A percentile compares a stretch with the other conserved stretches of the same genome.
Conservation (phyloP, 2,329 filamentous ascomycete species). For the Aspergillus sp. region DNA sequence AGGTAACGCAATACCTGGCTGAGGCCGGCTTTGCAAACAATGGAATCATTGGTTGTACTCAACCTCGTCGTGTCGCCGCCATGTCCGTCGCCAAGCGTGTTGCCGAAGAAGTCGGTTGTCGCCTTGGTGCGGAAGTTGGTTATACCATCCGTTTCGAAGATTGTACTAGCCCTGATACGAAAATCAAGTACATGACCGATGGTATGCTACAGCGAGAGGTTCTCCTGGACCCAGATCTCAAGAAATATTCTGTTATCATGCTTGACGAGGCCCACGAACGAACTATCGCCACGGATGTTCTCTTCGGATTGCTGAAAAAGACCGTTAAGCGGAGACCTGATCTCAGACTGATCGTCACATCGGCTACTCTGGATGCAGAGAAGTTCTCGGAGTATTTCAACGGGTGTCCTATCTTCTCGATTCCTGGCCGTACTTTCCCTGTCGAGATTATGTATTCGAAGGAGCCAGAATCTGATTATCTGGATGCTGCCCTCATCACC, state of each 20-base stretch:
- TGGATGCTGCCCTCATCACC: constrained; percentile 89
- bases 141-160: constrained; percentile 99
- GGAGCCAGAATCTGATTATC: constrained; percentile 92
- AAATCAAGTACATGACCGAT: constrained; percentile 99
- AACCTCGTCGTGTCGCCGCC: constrained; percentile 92
- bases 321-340: constrained; percentile 81
- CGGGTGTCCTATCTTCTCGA: constrained; percentile 92
- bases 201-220: constrained; percentile 97
- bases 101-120: constrained; percentile 88
- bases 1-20: constrained; percentile 90
- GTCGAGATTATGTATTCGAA: constrained; percentile 94
- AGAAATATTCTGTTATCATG: constrained; percentile 93
- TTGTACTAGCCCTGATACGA: constrained; percentile 79
- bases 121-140: constrained; percentile 86
- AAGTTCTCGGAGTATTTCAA: constrained; percentile 98
- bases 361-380: constrained; percentile 91
- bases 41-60: constrained; percentile 92
- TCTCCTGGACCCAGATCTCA: constrained; percentile 83
- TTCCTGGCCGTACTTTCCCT: constrained; percentile 90
- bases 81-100: constrained; percentile 98
- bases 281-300: constrained; percentile 91
- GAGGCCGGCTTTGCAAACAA: constrained; percentile 86
- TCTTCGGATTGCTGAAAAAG: constrained; percentile 93
- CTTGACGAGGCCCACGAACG: constrained; percentile 97
- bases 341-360: constrained; percentile 93